Conservation (phyloP, 2,329 filamentous ascomycete genomes). For the Ceratocystiopsis minuta region DNA sequence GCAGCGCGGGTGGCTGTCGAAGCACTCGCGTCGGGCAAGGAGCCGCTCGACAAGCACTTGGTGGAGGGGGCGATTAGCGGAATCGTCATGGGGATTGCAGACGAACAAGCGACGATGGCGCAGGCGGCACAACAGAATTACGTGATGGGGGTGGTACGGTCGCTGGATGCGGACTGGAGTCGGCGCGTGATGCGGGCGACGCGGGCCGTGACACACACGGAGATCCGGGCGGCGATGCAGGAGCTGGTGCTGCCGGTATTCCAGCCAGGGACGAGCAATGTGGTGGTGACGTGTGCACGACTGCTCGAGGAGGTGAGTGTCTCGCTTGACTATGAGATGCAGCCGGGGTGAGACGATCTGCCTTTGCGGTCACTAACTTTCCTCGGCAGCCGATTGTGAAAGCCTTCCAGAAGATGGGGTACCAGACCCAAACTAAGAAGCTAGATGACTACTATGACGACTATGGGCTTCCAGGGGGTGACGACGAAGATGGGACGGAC, state of each 20-base stretch:
- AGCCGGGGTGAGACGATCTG: neutral
- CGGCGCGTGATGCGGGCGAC: slow-evolving; percentile 64
- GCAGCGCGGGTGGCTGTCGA: slow-evolving; percentile 59
- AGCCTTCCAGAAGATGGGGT: slow-evolving; percentile 58
- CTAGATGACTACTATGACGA: slow-evolving; percentile 74
- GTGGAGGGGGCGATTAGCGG: slow-evolving; percentile 81
- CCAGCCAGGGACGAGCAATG: slow-evolving; percentile 58
- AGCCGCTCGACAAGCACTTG: slow-evolving; percentile 59
- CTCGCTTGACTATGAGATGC: too few relatives aligned
- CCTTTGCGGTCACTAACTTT: neutral
- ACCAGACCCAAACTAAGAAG: slow-evolving; percentile 56
- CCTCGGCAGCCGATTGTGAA: slow-evolving; percentile 48
- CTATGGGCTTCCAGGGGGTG: slow-evolving; percentile 57
- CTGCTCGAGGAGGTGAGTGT: slow-evolving; percentile 63
- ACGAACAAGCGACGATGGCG: slow-evolving; percentile 74
- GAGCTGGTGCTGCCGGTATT: slow-evolving; percentile 69
- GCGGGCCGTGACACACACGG: slow-evolving; percentile 52
- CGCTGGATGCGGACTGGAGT: slow-evolving; percentile 60
- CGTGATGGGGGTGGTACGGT: slow-evolving; percentile 60
- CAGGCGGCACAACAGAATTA: slow-evolving; percentile 72
- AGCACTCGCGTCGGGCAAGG: slow-evolving; percentile 53
- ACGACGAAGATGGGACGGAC: slow-evolving; percentile 41
- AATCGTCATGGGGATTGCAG: slow-evolving; percentile 72
- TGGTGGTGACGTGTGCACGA: slow-evolving; percentile 75
- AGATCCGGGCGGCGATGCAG: slow-evolving; percentile 57